Percentiles rank a stretch among this genome's conserved stretches.
These are phyloP conservation scores for Daldinia caldariorum DNA, from an alignment of 495 filamentous ascomycete genomes.

Conservation along the genomic window DNA sequence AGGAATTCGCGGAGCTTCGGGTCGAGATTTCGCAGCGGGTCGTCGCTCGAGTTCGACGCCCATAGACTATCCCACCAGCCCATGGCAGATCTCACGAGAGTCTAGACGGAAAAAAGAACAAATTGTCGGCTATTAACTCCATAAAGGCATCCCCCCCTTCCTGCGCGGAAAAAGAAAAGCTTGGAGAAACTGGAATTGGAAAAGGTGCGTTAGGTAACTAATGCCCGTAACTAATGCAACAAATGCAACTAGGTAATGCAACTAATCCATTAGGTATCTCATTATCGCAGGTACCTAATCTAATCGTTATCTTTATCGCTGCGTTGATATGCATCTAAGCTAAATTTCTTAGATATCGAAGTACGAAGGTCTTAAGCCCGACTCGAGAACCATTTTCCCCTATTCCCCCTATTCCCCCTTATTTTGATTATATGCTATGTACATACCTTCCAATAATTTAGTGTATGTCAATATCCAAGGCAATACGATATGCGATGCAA, in stretches of 20 bases:
- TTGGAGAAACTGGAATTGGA: conserved; percentile 7
- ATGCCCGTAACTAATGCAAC: conserved; percentile 1
- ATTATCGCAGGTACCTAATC: too few relatives aligned
- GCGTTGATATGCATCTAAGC: conserved; percentile 6
- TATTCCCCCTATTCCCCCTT: too few relatives aligned
- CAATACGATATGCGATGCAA: too few relatives aligned
- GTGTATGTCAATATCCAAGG: too few relatives aligned
- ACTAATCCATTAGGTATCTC: background rate
- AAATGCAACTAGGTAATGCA: too few relatives aligned
- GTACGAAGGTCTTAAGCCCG: too few relatives aligned
- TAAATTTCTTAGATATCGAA: background rate
- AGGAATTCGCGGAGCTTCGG: conserved; percentile 87
- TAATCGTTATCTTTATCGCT: too few relatives aligned
- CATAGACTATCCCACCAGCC: conserved; percentile 74
- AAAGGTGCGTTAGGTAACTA: conserved; percentile 18
- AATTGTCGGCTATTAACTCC: conserved; percentile 7
- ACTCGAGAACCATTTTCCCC: too few relatives aligned
- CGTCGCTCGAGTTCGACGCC: conserved; percentile 56
- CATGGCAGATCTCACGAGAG: conserved; percentile 52
- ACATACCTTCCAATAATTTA: too few relatives aligned
- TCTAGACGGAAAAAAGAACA: background rate
- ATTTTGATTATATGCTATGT: too few relatives aligned
- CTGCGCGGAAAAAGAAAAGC: background rate
- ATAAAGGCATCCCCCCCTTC: background rate
- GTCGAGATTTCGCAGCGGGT: conserved; percentile 84